Evolutionary conservation across 1,284 basidiomycete genomes (phyloP), one percentile per base, ranked within the genome.

Genomic region (Boletus semigastroideus): DNA sequence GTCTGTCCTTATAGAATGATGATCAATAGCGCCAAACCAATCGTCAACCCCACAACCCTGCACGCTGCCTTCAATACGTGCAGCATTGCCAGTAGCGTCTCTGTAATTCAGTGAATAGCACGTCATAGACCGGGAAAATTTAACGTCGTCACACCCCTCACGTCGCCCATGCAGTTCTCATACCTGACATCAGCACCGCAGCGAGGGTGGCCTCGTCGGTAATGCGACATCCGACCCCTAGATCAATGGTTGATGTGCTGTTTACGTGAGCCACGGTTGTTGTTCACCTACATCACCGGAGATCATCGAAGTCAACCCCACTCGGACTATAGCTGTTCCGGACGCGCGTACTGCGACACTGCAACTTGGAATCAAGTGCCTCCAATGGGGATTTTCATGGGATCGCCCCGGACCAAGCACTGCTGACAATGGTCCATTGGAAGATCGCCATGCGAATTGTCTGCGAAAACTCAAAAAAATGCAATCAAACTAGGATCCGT

Each of bases 51-150:
- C 46, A 6, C 49, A 57, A 40, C 48, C 50, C 31, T 49, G 53
- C 62, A 64, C 45, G 53, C 52, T 51, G 34, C 49, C 44, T 59
- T 16, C 59, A 22, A 28, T 50, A 42, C 48, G 41, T 55, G 38
- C 48, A 36, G 45, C 47, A 46, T 27, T 39, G 38, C 39, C 22
- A 25, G 20, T 20, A 31, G 49, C 39, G 19, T 58, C 58, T 22
- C 37, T 27, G 16, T 44, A 51, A 37, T 17, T 40, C 49, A 40
- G 20, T 16, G 13, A 42, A 40, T n/a, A 47, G 38, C 41, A 46
- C 16, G n/a, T 34, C 37, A 25, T 40, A 42, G n/a, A 50, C 25
- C 22, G 33, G 49, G 49, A 27, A 45, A 28, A 22, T 12, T 36
- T 34, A 11, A 42, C 45, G 30, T 45, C 28, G 25, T 46, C 44